phyloP scores from a whole-genome alignment of 805 yeast genomes.

The Zygotorulaspora florentina region DNA sequence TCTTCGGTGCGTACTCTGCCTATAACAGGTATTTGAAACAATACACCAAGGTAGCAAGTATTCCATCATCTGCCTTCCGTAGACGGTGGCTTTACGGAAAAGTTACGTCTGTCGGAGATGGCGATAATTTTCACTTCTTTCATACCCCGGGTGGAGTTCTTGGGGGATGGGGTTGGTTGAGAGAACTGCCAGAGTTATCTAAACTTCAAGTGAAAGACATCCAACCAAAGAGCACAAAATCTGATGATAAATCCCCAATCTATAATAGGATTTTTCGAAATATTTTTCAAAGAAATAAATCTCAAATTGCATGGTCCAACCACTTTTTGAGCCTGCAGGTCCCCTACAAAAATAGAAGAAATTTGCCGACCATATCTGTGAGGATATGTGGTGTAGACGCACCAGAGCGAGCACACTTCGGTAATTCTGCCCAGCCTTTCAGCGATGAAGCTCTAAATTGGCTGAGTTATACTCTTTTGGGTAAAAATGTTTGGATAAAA shows the following conservation, averaged over 20 bases:
- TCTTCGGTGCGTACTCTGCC: slow-evolving; percentile 41
- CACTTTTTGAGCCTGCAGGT: slow-evolving; percentile 27
- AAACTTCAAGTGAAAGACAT: slow-evolving; percentile 4
- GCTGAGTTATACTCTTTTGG: slow-evolving; percentile 63
- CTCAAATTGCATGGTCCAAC: slow-evolving; percentile 17
- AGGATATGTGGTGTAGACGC: slow-evolving; percentile 94
- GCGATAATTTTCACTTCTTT: slow-evolving; percentile 87
- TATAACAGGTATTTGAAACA: slow-evolving; percentile 48
- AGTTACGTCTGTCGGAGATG: slow-evolving; percentile 91
- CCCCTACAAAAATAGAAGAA: slow-evolving; percentile 30
- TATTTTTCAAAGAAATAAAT: slow-evolving; percentile 4
- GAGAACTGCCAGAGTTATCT: slow-evolving; percentile 55
- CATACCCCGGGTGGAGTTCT: slow-evolving; percentile 90
- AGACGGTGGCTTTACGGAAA: slow-evolving; percentile 54
- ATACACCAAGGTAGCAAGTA: slow-evolving; percentile 44
- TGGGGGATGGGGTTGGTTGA: slow-evolving; percentile 92
- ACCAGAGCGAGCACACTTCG: slow-evolving; percentile 93
- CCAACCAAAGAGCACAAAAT: not conserved
- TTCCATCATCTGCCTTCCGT: slow-evolving; percentile 47
- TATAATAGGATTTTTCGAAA: slow-evolving; percentile 5
- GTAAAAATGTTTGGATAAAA: slow-evolving; percentile 64
- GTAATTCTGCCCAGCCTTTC: slow-evolving; percentile 85
- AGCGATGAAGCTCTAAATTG: slow-evolving; percentile 80
- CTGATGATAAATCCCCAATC: slow-evolving; percentile 2
- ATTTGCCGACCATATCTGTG: slow-evolving; percentile 59